phyloP scores from a whole-genome alignment of 2,329 filamentous ascomycete species.

The Colletotrichum kahawae region DNA sequence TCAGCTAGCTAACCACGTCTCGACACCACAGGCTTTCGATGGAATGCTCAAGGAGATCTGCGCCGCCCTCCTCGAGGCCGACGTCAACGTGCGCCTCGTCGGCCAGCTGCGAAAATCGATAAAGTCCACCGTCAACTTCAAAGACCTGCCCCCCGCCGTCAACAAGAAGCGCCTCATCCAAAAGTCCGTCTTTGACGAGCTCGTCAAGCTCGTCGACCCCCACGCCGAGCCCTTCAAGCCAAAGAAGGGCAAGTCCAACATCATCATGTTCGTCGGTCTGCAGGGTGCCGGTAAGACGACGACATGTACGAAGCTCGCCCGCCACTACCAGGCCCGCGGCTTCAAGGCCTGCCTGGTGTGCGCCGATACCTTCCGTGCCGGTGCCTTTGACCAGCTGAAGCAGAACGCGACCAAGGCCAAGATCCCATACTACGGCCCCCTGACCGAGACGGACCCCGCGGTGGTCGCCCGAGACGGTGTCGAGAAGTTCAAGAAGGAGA shows the following conservation, averaged over 20 bases:
- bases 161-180: conserved; percentile 99
- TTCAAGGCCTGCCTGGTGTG: conserved; percentile 95
- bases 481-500: conserved; percentile 98
- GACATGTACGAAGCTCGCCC: conserved; percentile 94
- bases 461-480: conserved; percentile 95
- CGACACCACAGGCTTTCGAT: conserved; percentile 77
- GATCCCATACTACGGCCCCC: conserved; percentile 96
- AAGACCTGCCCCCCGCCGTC: conserved; percentile 85
- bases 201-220: conserved; percentile 93
- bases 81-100: conserved; percentile 96
- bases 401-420: conserved; percentile 99
- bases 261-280: conserved; percentile 99
- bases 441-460: conserved; percentile 95
- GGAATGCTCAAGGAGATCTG: conserved; percentile 98
- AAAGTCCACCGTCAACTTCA: conserved; percentile 89
- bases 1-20: not conserved
- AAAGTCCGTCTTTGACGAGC: conserved; percentile 95
- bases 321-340: conserved; percentile 92
- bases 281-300: conserved; percentile 99
- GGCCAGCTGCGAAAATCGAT: conserved; percentile 92
- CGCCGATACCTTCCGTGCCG: conserved; percentile 97
- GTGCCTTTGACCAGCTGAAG: conserved; percentile 97
- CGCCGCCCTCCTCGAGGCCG: conserved; percentile 91
- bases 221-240: conserved; percentile 95
- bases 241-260: conserved; percentile 93